Percentiles rank a stretch among this genome's conserved stretches.
Conservation (phyloP, 805 yeast genomes). For the Metschnikowia lochheadii region DNA sequence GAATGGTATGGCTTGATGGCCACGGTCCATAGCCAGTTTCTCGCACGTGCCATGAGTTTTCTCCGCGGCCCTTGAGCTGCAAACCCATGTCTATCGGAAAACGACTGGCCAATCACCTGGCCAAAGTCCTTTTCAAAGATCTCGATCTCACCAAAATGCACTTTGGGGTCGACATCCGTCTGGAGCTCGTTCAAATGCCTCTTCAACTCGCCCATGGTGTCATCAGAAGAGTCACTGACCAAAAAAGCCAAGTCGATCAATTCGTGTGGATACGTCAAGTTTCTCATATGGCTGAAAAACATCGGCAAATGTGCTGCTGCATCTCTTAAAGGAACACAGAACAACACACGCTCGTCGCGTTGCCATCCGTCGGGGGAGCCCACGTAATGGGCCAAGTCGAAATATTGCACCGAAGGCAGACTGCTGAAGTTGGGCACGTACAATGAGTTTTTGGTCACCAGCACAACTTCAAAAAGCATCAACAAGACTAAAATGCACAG, state of each 20-base stretch:
- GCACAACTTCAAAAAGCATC: slow-evolving; percentile 14
- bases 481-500: slow-evolving; percentile 8
- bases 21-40: slow-evolving; percentile 88
- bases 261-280: slow-evolving; percentile 82
- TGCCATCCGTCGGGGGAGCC: slow-evolving; percentile 80
- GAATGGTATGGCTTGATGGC: slow-evolving; percentile 90
- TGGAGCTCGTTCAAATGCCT: slow-evolving; percentile 60
- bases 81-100: slow-evolving; percentile 90
- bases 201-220: slow-evolving; percentile 69
- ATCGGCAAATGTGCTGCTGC: slow-evolving; percentile 87
- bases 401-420: slow-evolving; percentile 51
- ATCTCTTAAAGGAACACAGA: slow-evolving; percentile 88
- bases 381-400: slow-evolving; percentile 63
- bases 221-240: slow-evolving; percentile 87
- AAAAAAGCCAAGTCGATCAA: slow-evolving; percentile 78
- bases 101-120: slow-evolving; percentile 87
- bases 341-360: slow-evolving; percentile 68
- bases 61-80: slow-evolving; percentile 95
- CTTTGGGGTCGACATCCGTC: slow-evolving; percentile 52
- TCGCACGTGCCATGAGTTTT: slow-evolving; percentile 91
- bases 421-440: slow-evolving; percentile 33
- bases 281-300: slow-evolving; percentile 78
- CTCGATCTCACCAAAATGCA: slow-evolving; percentile 79
- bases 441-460: slow-evolving; percentile 12
- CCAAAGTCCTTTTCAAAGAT: slow-evolving; percentile 92